Base-by-base conservation (phyloP, 305 asterid species). In the Caryopteris hybrid region DNA sequence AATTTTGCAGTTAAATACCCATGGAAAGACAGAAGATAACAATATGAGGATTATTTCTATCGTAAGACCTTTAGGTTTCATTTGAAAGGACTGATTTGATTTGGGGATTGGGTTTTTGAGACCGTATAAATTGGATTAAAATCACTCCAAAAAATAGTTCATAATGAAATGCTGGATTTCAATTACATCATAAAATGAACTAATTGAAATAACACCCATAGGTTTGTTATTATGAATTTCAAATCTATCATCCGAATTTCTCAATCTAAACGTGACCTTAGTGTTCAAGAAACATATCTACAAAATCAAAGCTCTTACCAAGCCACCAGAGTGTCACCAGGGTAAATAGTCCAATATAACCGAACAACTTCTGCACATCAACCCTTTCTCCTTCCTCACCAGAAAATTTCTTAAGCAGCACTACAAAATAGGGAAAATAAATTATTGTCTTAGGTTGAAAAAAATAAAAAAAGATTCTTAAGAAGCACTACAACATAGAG, bases 271-370 rank as follows among this genome's bases (percentile, higher is more conserved):
- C 16, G 43, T 61, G 43, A 12, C 29, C 9, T 53, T 3, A 11
- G 39, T 42, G 18, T 63, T 27, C 9, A 57, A 6, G 41, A 39
- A 48, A 4, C 17, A 34, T 17, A 57, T 8, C 38, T 22, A 70
- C 18, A 16, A 20, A 22, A 36, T 17, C 18, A 42, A 11, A 72
- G 58, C 22, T 72, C 89, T 81, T 79, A 95, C 99, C 99, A 31
- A 95, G 95, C 99, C 99, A 95, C 99, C 99, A 95, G 45, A 95
- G 90, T 66, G 95, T 86, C 64, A 92, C 92, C 41, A 95, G 95
- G 0, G 98, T 89, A 62, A 87, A 92, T 38, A 95, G 78, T 54
- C 99, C 99, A 45, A 95, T 84, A 52, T 89, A 95, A 14, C 99
- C 99, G 18, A 95, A 95, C 77, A 95, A 74, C 80, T 92, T 95